Evolutionary conservation across 2,329 filamentous ascomycete species (phyloP).

Genomic region (Aspergillus sp.): DNA sequence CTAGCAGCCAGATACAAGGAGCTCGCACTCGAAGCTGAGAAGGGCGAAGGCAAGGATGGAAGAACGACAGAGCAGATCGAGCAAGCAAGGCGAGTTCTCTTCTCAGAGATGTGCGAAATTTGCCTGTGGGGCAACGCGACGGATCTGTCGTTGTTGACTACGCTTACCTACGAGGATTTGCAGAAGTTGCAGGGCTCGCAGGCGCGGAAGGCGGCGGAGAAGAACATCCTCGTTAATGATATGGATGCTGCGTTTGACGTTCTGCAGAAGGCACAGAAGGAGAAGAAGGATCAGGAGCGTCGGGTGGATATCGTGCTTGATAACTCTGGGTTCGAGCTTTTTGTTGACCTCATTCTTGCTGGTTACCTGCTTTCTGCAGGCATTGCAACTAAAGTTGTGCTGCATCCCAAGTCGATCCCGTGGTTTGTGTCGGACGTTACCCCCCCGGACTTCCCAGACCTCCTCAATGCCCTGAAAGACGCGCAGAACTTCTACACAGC

Average conservation of each 20-base stretch:
- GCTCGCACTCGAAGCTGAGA: constrained; percentile 60
- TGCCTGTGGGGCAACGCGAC: constrained; percentile 97
- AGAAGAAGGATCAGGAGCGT: constrained; percentile 57
- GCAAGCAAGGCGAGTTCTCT: constrained; percentile 69
- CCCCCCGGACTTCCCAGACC: constrained; percentile 73
- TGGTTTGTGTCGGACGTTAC: constrained; percentile 98
- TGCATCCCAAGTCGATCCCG: constrained; percentile 90
- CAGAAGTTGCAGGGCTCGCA: constrained; percentile 89
- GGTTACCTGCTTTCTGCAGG: constrained; percentile 80
- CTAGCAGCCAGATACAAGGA: constrained; percentile 72
- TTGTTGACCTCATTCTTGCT: constrained; percentile 85
- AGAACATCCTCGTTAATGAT: constrained; percentile 89
- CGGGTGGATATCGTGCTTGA: constrained; percentile 92
- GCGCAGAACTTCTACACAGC: constrained; percentile 74
- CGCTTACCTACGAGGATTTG: constrained; percentile 88
- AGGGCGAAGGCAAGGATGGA: constrained; percentile 39
- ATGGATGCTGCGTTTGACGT: constrained; percentile 64
- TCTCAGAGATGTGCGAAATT: constrained; percentile 90
- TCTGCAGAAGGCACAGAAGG: constrained; percentile 58
- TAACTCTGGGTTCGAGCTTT: constrained; percentile 95
- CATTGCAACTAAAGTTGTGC: constrained; percentile 76
- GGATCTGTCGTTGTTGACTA: constrained; percentile 83
- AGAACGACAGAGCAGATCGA: constrained; percentile 44
- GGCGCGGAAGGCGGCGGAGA: constrained; percentile 76
- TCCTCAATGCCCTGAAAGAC: constrained; percentile 71